Evolutionary conservation across 805 yeast genomes (phyloP).

Genomic region (Saccharomycopsis sp.): DNA sequence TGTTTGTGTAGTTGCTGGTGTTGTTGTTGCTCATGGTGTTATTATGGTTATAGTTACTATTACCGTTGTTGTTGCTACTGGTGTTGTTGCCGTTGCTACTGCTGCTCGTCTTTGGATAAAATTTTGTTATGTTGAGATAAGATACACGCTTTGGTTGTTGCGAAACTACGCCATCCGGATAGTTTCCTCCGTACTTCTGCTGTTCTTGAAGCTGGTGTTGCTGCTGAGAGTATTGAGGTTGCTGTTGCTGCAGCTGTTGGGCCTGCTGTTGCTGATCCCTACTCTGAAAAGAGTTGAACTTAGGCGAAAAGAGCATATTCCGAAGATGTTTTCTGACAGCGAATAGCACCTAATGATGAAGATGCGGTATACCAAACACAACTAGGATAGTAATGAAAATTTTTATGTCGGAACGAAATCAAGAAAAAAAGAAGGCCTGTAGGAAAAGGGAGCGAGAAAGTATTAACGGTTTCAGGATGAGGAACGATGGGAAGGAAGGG

Average conservation of each 20-base stretch:
- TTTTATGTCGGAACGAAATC: not conserved
- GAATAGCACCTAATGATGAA: too few relatives aligned
- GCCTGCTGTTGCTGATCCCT: conserved; percentile 22
- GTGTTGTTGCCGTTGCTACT: conserved; percentile 7
- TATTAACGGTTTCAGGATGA: not conserved
- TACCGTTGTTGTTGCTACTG: conserved; percentile 13
- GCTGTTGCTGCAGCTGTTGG: conserved; percentile 27
- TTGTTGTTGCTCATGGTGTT: not conserved
- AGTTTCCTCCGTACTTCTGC: conserved; percentile 18
- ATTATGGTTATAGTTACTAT: not conserved
- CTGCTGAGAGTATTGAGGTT: conserved; percentile 25
- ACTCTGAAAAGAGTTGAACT: not conserved
- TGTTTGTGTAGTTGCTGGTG: not conserved
- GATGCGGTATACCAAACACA: too few relatives aligned
- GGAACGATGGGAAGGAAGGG: not conserved
- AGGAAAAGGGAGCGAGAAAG: too few relatives aligned
- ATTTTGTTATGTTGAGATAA: conserved; percentile 19
- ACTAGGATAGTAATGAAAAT: too few relatives aligned
- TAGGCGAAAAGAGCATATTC: not conserved
- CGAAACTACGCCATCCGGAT: conserved; percentile 7
- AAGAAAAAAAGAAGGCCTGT: not conserved
- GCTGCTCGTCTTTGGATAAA: conserved; percentile 19
- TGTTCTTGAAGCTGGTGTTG: conserved; percentile 25
- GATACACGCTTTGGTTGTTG: conserved; percentile 24
- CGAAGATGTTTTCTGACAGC: too few relatives aligned